These are phyloP conservation scores for Tuber magnatum DNA, from an alignment of 495 filamentous ascomycete genomes.

Conservation along the genomic window DNA sequence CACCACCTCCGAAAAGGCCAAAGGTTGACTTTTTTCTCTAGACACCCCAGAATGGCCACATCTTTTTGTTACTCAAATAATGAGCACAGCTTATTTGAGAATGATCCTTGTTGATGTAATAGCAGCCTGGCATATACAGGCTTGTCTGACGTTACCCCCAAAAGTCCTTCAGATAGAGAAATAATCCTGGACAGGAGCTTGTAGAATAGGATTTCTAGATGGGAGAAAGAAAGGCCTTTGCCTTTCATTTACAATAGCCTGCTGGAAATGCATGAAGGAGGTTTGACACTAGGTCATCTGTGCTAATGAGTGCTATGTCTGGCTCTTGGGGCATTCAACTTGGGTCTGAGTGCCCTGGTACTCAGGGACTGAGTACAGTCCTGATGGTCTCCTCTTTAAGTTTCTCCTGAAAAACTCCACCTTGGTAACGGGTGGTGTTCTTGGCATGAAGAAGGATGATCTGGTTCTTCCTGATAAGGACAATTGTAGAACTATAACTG, in stretches of 20 bases:
- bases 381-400: slow-evolving; percentile 11
- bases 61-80: no score
- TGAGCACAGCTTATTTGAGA: background rate
- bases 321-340: background rate
- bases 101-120: slow-evolving; percentile 11
- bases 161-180: background rate
- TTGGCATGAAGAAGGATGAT: no score
- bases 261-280: slow-evolving; percentile 9
- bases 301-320: background rate
- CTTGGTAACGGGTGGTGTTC: slow-evolving; percentile 7
- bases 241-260: background rate
- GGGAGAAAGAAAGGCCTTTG: slow-evolving; percentile 3
- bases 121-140: slow-evolving; percentile 3
- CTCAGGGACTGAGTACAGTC: background rate
- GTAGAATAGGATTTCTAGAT: background rate
- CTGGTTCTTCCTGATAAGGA: no score
- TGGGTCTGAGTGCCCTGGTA: slow-evolving; percentile 2
- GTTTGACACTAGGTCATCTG: slow-evolving; percentile 21
- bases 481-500: no score
- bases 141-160: background rate
- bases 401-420: slow-evolving; percentile 5
- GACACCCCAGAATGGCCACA: no score
- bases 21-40: no score
- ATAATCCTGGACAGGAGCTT: background rate
- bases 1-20: no score